These are phyloP conservation scores for Citrullus colocynthis DNA, from an alignment of 306 rosid species.

Conservation along the genomic window DNA sequence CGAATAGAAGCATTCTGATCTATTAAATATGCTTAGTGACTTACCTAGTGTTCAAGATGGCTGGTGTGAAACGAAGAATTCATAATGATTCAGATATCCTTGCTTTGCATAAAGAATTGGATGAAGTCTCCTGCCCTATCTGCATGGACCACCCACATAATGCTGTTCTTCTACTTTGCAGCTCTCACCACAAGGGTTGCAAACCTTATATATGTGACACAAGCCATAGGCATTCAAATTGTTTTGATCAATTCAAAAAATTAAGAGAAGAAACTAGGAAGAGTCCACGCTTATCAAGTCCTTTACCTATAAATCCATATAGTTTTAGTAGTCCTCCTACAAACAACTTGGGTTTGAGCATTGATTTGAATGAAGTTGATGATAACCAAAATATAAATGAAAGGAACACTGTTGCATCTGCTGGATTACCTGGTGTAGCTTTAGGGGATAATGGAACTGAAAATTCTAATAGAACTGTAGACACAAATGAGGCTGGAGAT, in stretches of 20 bases:
- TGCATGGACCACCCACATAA: constrained; percentile 99
- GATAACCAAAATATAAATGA: constrained; percentile 48
- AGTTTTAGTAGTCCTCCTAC: constrained; percentile 50
- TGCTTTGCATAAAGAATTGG: constrained; percentile 97
- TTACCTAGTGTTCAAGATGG: constrained; percentile 85
- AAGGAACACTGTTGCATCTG: constrained; percentile 48
- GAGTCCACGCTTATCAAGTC: constrained; percentile 50
- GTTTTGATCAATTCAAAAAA: constrained; percentile 91
- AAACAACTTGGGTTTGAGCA: constrained; percentile 36
- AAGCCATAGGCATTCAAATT: constrained; percentile 96
- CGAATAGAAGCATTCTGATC: constrained; percentile 38
- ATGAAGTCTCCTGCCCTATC: constrained; percentile 92
- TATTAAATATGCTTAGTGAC: constrained; percentile 71
- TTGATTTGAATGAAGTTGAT: constrained; percentile 53
- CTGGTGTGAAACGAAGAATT: constrained; percentile 94
- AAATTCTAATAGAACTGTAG: constrained; percentile 51
- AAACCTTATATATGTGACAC: constrained; percentile 91
- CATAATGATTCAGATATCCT: constrained; percentile 76
- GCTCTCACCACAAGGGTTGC: constrained; percentile 98
- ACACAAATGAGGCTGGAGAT: constrained; percentile 39
- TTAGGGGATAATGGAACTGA: constrained; percentile 46
- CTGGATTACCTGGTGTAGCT: constrained; percentile 52
- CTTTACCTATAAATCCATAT: constrained; percentile 46
- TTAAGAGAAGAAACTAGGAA: constrained; percentile 43
- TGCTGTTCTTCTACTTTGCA: constrained; percentile 95